Evolutionary conservation across 2,329 filamentous ascomycete genomes (phyloP).

Genomic region (Fusarium metavorans): DNA sequence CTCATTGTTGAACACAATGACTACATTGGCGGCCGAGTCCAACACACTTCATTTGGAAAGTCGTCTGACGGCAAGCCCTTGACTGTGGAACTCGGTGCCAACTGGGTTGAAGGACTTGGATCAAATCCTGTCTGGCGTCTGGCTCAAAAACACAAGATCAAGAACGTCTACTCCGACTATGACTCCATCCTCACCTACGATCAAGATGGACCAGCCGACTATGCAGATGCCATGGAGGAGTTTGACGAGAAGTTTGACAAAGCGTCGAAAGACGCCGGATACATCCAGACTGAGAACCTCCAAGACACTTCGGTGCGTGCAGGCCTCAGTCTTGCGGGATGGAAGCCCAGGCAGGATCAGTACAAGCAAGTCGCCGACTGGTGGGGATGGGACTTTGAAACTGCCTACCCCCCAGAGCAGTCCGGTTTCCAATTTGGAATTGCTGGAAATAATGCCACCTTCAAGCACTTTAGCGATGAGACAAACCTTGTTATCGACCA

Average conservation of each 20-base stretch:
- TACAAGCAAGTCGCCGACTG: conserved; percentile 71
- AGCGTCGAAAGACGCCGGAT: conserved; percentile 65
- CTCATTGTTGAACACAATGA: conserved; percentile 73
- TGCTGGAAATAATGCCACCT: conserved; percentile 71
- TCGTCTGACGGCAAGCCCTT: conserved; percentile 63
- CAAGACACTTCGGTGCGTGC: conserved; percentile 72
- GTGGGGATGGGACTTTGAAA: conserved; percentile 69
- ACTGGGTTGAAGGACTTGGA: conserved; percentile 62
- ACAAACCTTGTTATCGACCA: conserved; percentile 73
- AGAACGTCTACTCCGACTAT: conserved; percentile 70
- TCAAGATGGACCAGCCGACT: conserved; percentile 66
- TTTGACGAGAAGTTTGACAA: conserved; percentile 60
- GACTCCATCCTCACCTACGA: conserved; percentile 70
- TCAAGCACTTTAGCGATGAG: conserved; percentile 70
- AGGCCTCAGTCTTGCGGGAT: conserved; percentile 68
- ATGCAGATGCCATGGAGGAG: conserved; percentile 60
- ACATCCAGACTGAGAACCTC: conserved; percentile 67
- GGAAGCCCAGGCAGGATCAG: conserved; percentile 68
- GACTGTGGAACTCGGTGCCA: conserved; percentile 74
- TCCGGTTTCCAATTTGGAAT: conserved; percentile 67
- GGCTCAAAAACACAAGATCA: conserved; percentile 68
- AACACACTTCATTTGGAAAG: conserved; percentile 67
- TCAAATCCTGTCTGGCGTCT: conserved; percentile 72
- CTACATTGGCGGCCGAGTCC: conserved; percentile 71
- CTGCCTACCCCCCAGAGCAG: conserved; percentile 66